Evolutionary conservation across 805 yeast genomes (phyloP).

Genomic region (Candida ficus): DNA sequence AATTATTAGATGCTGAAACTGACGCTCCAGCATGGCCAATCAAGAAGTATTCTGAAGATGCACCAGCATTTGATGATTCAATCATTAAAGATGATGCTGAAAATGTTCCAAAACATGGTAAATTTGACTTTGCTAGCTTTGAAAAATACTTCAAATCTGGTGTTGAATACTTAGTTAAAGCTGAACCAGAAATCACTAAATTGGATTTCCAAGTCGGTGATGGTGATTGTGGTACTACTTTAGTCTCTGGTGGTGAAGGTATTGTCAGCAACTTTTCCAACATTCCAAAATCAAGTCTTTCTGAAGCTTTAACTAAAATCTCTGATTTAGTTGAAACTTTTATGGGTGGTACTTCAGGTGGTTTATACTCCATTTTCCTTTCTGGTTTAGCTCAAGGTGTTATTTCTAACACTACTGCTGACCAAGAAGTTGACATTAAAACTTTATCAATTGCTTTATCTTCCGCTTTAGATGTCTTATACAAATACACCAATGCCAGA

Average conservation of each 20-base stretch:
- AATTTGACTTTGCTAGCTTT: slow-evolving; percentile 29
- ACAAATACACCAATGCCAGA: slow-evolving; percentile 84
- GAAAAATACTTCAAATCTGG: slow-evolving; percentile 38
- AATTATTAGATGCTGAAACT: slow-evolving; percentile 64
- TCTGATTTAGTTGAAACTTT: slow-evolving; percentile 80
- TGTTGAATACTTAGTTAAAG: slow-evolving; percentile 47
- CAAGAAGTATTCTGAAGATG: slow-evolving; percentile 22
- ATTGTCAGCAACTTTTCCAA: slow-evolving; percentile 48
- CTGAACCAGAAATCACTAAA: slow-evolving; percentile 81
- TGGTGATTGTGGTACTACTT: slow-evolving; percentile 95
- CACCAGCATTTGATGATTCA: slow-evolving; percentile 28
- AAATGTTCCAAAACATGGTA: slow-evolving; percentile 31
- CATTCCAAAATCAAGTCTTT: slow-evolving; percentile 35
- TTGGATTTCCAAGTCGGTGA: slow-evolving; percentile 91
- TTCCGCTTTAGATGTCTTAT: slow-evolving; percentile 65
- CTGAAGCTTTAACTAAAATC: slow-evolving; percentile 59
- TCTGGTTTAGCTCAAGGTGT: slow-evolving; percentile 66
- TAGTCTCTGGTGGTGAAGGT: slow-evolving; percentile 77
- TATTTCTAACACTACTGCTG: slow-evolving; percentile 24
- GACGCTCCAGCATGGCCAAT: slow-evolving; percentile 78
- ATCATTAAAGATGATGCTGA: slow-evolving; percentile 27
- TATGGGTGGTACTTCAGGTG: slow-evolving; percentile 99
- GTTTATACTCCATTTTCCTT: slow-evolving; percentile 79
- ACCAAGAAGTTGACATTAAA: slow-evolving; percentile 25
- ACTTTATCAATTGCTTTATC: slow-evolving; percentile 44